phyloP scores from a whole-genome alignment of 2,329 filamentous ascomycete species.

The Colletotrichum sp. region DNA sequence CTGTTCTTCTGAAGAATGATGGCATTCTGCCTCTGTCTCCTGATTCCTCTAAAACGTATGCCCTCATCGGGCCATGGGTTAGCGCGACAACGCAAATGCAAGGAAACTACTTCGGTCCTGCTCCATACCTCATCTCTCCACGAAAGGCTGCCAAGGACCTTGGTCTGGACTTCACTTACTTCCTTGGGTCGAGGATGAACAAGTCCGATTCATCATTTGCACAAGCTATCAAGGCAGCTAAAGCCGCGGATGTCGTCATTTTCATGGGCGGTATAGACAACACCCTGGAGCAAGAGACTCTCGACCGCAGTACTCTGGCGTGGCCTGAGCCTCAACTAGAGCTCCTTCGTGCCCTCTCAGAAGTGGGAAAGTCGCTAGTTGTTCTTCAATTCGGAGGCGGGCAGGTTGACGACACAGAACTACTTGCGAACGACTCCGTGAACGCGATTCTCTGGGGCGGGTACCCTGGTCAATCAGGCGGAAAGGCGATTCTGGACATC shows the following conservation, averaged over 20 bases:
- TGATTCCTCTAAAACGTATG: constrained; percentile 27
- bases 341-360: constrained; percentile 28
- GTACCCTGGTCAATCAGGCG: constrained; percentile 66
- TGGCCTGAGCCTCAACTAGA: constrained; percentile 7
- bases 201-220: constrained; percentile 27
- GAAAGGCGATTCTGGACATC: constrained; percentile 58
- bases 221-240: constrained; percentile 61
- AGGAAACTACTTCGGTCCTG: constrained; percentile 25
- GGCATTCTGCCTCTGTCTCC: constrained; percentile 50
- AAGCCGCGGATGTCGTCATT: constrained; percentile 64
- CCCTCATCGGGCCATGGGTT: constrained; percentile 37
- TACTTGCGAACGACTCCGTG: constrained; percentile 52
- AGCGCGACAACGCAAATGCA: constrained; percentile 33
- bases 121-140: constrained; percentile 23
- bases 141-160: constrained; percentile 26
- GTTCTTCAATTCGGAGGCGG: constrained; percentile 60
- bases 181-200: constrained; percentile 31
- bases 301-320: constrained; percentile 51
- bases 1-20: constrained; percentile 61
- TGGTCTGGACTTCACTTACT: constrained; percentile 34
- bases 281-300: constrained; percentile 53
- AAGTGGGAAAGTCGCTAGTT: constrained; percentile 52
- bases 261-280: constrained; percentile 62
- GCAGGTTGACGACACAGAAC: constrained; percentile 55
- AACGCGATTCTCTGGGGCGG: constrained; percentile 61